Evolutionary conservation across 805 yeast genomes (phyloP), one percentile per base, ranked within the genome.

Genomic region (Candida nonsorbophila): DNA sequence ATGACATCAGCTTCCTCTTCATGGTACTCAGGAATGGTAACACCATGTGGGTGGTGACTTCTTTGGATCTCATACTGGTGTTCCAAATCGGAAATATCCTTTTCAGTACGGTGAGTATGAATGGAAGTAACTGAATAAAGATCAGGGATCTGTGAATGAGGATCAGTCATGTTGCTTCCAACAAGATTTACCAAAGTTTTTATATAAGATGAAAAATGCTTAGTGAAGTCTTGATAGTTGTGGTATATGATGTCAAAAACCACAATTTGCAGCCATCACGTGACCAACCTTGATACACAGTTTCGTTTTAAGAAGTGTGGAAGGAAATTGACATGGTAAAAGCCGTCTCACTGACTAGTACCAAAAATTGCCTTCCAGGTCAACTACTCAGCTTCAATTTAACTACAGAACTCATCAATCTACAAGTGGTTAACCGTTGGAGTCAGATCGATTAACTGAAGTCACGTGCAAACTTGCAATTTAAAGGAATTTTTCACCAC

Each of bases 1-100:
- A 49, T 23, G 2, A 57, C 69, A 4, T 53, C 53, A 11, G 56
- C 62, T 14, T 49, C 54, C 8, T 39, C 36, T 40, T 62, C 67
- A 20, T 38, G 17, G 30, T 55, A 65, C 36, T 60, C 64, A 2
- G 69, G 65, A n/a, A 65, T 57, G 6, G 32, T 17, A 3, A 40
- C 28, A 20, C 24, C 16, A 10, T 35, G 3, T 24, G 33, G 7
- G 24, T 27, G 8, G 11, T 14, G 5, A 7, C 5, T 5, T 18
- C 22, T 19, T 22, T 25, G 25, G 7, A 28, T 20, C 14, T 33
- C 37, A 23, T 33, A 33, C 9, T 24, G 27, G 10, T 29, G 28
- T n/a, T n/a, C n/a, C n/a, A n/a, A n/a, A n/a, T n/a, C 10, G 20
- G 20, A 18, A 21, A 18, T 18, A 7, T 18, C 10, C 20, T 7